Percentiles rank a stretch among this genome's conserved stretches.
Conservation (phyloP, 495 filamentous ascomycete genomes). For the Lichenothelia convexa region DNA sequence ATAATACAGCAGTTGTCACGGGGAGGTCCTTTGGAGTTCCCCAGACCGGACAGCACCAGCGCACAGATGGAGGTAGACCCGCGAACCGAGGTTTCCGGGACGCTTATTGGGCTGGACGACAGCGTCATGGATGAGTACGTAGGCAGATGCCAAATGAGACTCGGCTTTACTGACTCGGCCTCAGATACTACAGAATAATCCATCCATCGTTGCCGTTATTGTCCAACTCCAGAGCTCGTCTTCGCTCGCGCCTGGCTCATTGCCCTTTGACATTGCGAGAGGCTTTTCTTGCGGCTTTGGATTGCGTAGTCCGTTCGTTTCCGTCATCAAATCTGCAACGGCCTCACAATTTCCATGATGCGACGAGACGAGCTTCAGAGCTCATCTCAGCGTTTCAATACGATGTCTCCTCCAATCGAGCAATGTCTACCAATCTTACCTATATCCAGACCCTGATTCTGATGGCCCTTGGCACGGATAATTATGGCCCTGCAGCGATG, state of each 20-base stretch:
- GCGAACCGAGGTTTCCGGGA: neutral
- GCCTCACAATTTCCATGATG: conserved; percentile 9
- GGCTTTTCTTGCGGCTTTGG: conserved; percentile 53
- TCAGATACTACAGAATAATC: conserved; percentile 40
- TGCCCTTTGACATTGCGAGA: conserved; percentile 44
- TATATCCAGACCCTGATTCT: conserved; percentile 46
- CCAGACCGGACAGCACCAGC: no score
- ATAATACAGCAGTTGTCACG: no score
- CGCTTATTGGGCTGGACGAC: neutral
- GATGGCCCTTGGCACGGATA: conserved; percentile 40
- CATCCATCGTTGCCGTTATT: conserved; percentile 25
- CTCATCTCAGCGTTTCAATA: conserved; percentile 36
- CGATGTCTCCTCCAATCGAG: conserved; percentile 24
- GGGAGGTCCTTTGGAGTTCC: no score
- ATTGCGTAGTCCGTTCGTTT: conserved; percentile 39
- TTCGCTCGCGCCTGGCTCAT: conserved; percentile 41
- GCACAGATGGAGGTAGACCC: no score
- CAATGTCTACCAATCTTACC: conserved; percentile 34
- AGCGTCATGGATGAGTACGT: neutral
- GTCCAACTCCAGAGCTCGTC: conserved; percentile 41
- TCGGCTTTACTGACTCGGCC: neutral
- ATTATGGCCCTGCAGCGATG: conserved; percentile 26
- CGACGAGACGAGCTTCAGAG: conserved; percentile 27
- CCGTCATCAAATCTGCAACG: conserved; percentile 25
- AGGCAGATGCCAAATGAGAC: neutral